Conservation (phyloP, 257 asterid genomes). For the Verbascum thapsus region DNA sequence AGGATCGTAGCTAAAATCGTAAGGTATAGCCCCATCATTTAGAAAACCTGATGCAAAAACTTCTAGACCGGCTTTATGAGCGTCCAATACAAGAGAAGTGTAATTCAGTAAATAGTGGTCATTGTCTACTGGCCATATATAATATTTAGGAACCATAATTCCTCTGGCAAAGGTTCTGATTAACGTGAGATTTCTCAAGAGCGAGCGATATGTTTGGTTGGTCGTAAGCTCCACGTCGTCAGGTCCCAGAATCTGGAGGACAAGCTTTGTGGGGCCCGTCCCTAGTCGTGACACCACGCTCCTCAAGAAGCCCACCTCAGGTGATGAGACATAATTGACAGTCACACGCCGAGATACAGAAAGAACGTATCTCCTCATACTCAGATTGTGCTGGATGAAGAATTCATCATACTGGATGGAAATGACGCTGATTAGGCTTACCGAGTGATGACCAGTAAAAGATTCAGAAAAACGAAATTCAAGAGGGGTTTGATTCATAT, state of each 20-base stretch:
- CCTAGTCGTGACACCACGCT: conserved; percentile 58
- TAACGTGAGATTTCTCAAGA: conserved; percentile 62
- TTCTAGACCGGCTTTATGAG: conserved; percentile 75
- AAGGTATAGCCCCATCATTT: conserved; percentile 55
- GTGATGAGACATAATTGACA: conserved; percentile 72
- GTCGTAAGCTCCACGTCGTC: conserved; percentile 67
- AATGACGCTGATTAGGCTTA: conserved; percentile 20
- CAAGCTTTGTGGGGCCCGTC: conserved; percentile 56
- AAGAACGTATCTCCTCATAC: conserved; percentile 67
- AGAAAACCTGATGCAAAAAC: conserved; percentile 67
- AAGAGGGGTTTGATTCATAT: neutral
- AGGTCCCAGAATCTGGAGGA: conserved; percentile 62
- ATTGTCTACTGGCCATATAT: conserved; percentile 62
- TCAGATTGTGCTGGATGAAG: conserved; percentile 71
- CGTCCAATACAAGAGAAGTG: conserved; percentile 63
- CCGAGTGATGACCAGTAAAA: neutral
- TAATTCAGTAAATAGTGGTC: conserved; percentile 46
- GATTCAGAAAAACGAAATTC: neutral
- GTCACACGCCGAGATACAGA: conserved; percentile 51
- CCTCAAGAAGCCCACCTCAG: conserved; percentile 76
- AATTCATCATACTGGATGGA: conserved; percentile 63
- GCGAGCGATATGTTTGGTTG: conserved; percentile 69
- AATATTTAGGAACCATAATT: conserved; percentile 76
- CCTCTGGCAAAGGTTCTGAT: conserved; percentile 79
- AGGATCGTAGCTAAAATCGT: conserved; percentile 78